Conservation (phyloP, 1,284 basidiomycete genomes). For the Ganoderma leucocontextum region DNA sequence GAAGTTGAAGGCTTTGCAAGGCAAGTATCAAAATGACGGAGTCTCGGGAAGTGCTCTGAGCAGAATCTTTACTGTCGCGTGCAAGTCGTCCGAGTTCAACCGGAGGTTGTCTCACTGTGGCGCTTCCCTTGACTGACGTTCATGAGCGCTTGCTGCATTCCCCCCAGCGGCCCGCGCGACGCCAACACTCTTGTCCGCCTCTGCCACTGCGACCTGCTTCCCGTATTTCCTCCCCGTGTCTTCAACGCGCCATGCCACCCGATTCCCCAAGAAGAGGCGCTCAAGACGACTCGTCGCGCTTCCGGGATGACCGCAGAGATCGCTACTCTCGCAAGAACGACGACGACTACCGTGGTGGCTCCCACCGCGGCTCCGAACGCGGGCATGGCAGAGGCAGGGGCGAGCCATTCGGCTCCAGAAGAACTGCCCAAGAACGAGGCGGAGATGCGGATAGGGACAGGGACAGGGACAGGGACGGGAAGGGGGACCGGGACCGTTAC, state of each 20-base stretch:
- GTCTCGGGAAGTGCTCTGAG: too few species aligned
- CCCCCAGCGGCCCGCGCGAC: not conserved
- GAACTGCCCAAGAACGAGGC: conserved; percentile 26
- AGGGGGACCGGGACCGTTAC: conserved; percentile 32
- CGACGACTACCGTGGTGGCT: conserved; percentile 22
- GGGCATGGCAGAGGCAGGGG: conserved; percentile 22
- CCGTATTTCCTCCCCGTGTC: not conserved
- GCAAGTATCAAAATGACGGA: too few species aligned
- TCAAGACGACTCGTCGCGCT: conserved; percentile 14
- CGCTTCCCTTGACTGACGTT: too few species aligned
- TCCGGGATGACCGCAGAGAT: conserved; percentile 26
- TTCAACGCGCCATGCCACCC: conserved; percentile 18
- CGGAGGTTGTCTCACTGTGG: too few species aligned
- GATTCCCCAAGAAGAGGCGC: conserved; percentile 20
- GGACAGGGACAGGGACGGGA: conserved; percentile 37
- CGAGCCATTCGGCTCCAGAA: not conserved
- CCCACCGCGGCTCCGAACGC: conserved; percentile 20
- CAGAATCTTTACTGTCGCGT: too few species aligned
- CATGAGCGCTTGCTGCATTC: not conserved
- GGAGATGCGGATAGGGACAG: conserved; percentile 13
- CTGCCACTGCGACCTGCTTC: not conserved
- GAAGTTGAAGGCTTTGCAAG: too few species aligned
- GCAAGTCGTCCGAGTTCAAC: not conserved
- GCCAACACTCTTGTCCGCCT: not conserved
- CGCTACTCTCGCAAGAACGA: conserved; percentile 23